These are phyloP conservation scores for Nakaseomyces kungkrabaensis DNA, from an alignment of 1,139 yeast genomes.

Conservation along the genomic window DNA sequence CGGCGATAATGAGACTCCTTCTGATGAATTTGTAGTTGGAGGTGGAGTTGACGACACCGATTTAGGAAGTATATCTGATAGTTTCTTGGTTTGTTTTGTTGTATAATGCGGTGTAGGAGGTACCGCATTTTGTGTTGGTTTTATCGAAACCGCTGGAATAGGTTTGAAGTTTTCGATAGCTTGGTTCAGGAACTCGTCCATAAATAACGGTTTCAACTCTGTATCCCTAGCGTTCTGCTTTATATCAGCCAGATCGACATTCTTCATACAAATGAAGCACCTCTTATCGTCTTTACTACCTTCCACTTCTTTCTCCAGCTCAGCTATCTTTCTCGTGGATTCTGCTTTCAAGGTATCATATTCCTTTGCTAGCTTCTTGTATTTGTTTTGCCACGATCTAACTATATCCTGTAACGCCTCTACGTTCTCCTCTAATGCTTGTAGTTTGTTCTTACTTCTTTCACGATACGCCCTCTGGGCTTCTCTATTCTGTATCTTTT, in stretches of 20 bases:
- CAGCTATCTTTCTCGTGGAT: background rate
- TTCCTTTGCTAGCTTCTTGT: background rate
- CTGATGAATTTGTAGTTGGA: background rate
- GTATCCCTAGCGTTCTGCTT: background rate
- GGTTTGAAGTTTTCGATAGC: conserved; percentile 39
- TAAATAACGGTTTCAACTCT: background rate
- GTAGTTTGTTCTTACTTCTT: conserved; percentile 34
- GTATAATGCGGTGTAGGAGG: background rate
- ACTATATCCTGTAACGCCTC: conserved; percentile 52
- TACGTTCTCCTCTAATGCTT: conserved; percentile 52
- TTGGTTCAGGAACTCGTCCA: background rate
- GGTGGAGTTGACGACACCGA: background rate
- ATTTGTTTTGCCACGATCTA: conserved; percentile 51
- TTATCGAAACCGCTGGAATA: conserved; percentile 51
- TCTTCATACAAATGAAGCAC: conserved; percentile 1
- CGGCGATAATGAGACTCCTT: background rate
- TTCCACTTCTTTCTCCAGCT: background rate
- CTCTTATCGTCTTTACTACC: background rate
- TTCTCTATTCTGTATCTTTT: conserved; percentile 66
- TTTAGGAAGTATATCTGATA: background rate
- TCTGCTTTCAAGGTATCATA: background rate
- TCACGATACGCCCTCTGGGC: conserved; percentile 80
- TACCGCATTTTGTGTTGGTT: conserved; percentile 11
- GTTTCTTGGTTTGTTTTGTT: background rate
- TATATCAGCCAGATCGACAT: background rate